Evolutionary conservation across 2,329 filamentous ascomycete species (phyloP), one percentile per base, ranked within the genome.

Genomic region (Clonostachys rhizophaga): DNA sequence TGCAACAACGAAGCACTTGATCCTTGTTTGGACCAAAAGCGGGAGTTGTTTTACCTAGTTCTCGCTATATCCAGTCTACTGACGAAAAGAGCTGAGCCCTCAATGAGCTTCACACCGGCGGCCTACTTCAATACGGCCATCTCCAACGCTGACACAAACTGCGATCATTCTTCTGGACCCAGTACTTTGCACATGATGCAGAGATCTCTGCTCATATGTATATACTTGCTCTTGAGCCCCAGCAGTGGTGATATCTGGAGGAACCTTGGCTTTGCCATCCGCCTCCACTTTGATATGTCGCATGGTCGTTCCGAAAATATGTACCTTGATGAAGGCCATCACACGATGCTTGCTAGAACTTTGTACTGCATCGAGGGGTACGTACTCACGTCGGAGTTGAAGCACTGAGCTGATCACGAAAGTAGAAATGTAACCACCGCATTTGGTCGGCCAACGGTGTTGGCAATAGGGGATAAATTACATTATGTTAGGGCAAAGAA

Each of bases 211-310:
- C 36, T 53, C 5, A 49, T 53, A 14, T 47, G 43, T 3, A 30
- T 53, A 4, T 53, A 47, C 45, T 41, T 53, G 10, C 24, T 52
- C 2, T 42, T 53, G 4, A 52, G 50, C 41, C 51, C 50, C 5
- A 34, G 34, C 11, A 46, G 48, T 24, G 51, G 51, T 5, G 51
- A 53, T 24, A 42, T 53, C 12, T 53, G 50, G 51, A 24, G 51
- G 18, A 42, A 49, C 33, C 40, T 52, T 36, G 50, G 48, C n/a
- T 49, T 47, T 48, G 45, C 42, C 20, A 39, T 51, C 13, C 45
- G 47, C 16, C 43, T 46, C 8, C 47, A 50, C 34, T 49, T 53
- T 16, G 51, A 54, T 37, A 37, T 54, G 30, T 48, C 47, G 6
- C 51, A 52, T 47, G 24, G 24, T 4, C 24, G 24, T 30, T 30